Conservation (phyloP, 345 rosid species). For the Conringia planisiliqua region DNA sequence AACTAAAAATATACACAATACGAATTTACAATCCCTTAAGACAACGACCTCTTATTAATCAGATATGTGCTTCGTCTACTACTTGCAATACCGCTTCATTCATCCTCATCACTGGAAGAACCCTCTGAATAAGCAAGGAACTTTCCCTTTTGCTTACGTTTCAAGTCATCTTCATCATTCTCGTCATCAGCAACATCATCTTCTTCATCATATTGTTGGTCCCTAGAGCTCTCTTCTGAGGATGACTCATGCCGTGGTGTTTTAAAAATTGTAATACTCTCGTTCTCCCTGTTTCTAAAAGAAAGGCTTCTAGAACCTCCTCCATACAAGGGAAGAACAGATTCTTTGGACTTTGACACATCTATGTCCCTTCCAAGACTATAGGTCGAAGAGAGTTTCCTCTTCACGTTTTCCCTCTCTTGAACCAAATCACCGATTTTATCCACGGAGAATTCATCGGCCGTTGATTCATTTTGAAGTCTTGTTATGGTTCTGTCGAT, state of each 20-base stretch:
- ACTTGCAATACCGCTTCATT: constrained; percentile 3
- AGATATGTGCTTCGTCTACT: constrained; percentile 17
- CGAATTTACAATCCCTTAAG: not conserved
- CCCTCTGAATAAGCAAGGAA: not conserved
- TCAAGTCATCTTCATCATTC: constrained; percentile 13
- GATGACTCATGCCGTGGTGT: constrained; percentile 43
- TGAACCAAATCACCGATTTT: constrained; percentile 49
- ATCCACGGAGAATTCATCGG: constrained; percentile 39
- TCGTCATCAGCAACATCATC: constrained; percentile 26
- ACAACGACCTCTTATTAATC: constrained; percentile 27
- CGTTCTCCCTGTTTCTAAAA: constrained; percentile 46
- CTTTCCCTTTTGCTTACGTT: constrained; percentile 19
- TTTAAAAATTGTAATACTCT: constrained; percentile 42
- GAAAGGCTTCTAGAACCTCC: constrained; percentile 52
- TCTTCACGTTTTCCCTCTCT: constrained; percentile 48
- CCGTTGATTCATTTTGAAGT: constrained; percentile 50
- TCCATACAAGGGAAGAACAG: constrained; percentile 50
- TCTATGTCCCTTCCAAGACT: constrained; percentile 67
- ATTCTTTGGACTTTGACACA: constrained; percentile 27
- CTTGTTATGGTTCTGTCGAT: constrained; percentile 51
- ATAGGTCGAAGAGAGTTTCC: constrained; percentile 76
- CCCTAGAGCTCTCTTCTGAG: constrained; percentile 32
- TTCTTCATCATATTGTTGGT: not conserved
- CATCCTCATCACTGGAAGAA: constrained; percentile 18
- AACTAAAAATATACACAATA: not conserved